These are phyloP conservation scores for Phlyctochytrium planicorne DNA, from an alignment of 192 early-diverging fungal genomes.

Conservation along the genomic window DNA sequence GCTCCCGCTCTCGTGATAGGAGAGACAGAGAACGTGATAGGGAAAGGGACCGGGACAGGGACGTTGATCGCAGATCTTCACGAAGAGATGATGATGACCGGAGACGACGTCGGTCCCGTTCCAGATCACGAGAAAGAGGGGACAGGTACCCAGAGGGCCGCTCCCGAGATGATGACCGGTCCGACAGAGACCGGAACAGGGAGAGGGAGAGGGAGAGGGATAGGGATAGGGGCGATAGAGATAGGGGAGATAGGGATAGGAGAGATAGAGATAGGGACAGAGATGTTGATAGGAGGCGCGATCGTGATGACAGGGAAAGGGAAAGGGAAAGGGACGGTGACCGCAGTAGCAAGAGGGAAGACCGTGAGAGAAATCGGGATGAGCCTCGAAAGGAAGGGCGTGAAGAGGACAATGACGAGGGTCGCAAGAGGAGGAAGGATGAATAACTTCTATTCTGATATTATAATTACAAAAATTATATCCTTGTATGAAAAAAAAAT, in stretches of 20 bases:
- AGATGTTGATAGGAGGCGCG: not conserved
- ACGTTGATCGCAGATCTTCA: slow-evolving; percentile 12
- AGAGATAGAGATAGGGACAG: not conserved
- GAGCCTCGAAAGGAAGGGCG: too few relatives aligned
- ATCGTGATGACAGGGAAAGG: not conserved
- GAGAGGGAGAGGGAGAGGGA: slow-evolving; percentile 12
- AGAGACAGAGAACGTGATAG: slow-evolving; percentile 10
- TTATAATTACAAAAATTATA: too few relatives aligned
- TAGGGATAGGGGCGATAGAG: slow-evolving; percentile 22
- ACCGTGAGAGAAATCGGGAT: too few relatives aligned
- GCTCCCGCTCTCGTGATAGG: not conserved
- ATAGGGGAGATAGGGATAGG: not conserved
- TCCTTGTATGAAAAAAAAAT: too few relatives aligned
- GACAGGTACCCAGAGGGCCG: slow-evolving; percentile 27
- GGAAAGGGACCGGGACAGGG: slow-evolving; percentile 13
- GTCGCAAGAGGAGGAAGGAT: too few relatives aligned
- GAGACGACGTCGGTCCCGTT: slow-evolving; percentile 6
- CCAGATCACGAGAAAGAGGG: slow-evolving; percentile 15
- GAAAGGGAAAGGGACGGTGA: not conserved
- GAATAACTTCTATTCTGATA: too few relatives aligned
- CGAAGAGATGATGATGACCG: slow-evolving; percentile 20
- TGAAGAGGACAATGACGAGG: too few relatives aligned
- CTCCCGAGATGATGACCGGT: slow-evolving; percentile 21
- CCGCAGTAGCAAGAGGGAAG: not conserved
- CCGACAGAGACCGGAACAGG: slow-evolving; percentile 9